Evolutionary conservation across 805 yeast genomes (phyloP), one percentile per base, ranked within the genome.

Genomic region (Saccharomycopsis javanensis): DNA sequence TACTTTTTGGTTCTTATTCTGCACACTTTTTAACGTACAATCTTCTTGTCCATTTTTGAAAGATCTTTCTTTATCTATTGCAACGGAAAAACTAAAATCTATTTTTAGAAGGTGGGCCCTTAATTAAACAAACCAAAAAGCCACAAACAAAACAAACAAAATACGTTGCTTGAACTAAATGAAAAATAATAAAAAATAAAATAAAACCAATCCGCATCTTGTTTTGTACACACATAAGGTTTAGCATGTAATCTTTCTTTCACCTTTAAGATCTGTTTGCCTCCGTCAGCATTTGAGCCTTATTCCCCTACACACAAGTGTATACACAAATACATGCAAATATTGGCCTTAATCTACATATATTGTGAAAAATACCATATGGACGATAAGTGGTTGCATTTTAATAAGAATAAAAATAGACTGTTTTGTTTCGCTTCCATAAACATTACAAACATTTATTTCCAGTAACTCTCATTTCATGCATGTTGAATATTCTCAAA

Each of bases 51-150:
- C 8, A 13, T 35, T 35, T 35, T 35, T 35, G 7, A 35, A 35
- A 35, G 42, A 35, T 35, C 42, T 35, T n/a, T n/a, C n/a, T n/a
- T n/a, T n/a, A n/a, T n/a, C n/a, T n/a, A 20, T 35, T 16, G 16
- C 15, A 10, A 42, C 15, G 48, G 28, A 42, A 8, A 5, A 42
- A 16, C 28, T 42, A 42, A 20, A 25, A 10, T 42, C 48, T 42
- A 42, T 42, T 42, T 42, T 42, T 42, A 42, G 48, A 42, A 42
- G 15, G 28, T 42, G 48, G 48, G 48, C 48, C 48, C 48, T 42
- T 42, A 28, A 42, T 42, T 42, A 16, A 20, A 13, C 18, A 16
- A 31, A 31, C 3, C 18, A 16, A 16, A 37, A 4, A 33, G 15
- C 4, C 4, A 16, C 45, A 16, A 35, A n/a, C 13, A 3, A 16